Evolutionary conservation across 805 yeast species (phyloP).

Genomic region (Kluyveromyces starmeri): DNA sequence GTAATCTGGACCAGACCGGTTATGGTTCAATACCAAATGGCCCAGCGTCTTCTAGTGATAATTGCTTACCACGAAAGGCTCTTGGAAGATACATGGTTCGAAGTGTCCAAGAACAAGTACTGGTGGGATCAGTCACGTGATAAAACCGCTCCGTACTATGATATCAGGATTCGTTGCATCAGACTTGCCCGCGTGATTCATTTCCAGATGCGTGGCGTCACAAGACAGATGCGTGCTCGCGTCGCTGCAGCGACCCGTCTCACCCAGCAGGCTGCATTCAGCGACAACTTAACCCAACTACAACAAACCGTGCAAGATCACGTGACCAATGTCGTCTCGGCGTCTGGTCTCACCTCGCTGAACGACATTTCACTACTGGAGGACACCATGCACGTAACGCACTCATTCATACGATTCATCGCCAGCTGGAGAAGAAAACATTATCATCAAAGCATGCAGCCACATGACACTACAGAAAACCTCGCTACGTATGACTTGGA

Average conservation of each 20-base stretch:
- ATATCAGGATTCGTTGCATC: background rate
- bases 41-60: conserved; percentile 62
- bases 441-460: too few relatives aligned
- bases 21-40: conserved; percentile 66
- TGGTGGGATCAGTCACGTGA: background rate
- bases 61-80: conserved; percentile 53
- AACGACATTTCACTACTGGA: background rate
- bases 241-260: background rate
- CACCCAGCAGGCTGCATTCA: background rate
- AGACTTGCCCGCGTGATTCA: conserved; percentile 20
- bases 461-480: too few relatives aligned
- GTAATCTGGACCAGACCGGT: conserved; percentile 62
- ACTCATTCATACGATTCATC: conserved; percentile 3
- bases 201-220: background rate
- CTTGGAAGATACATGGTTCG: conserved; percentile 63
- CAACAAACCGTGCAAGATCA: conserved; percentile 2
- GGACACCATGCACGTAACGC: conserved; percentile 2
- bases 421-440: conserved; percentile 5
- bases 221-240: background rate
- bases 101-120: conserved; percentile 32
- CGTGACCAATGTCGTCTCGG: conserved; percentile 2
- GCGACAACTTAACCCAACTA: background rate
- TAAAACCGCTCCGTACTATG: background rate
- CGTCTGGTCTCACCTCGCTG: background rate
- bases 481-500: too few relatives aligned